These are phyloP conservation scores for Candida nitratophila DNA, from an alignment of 805 yeast species.

Conservation along the genomic window DNA sequence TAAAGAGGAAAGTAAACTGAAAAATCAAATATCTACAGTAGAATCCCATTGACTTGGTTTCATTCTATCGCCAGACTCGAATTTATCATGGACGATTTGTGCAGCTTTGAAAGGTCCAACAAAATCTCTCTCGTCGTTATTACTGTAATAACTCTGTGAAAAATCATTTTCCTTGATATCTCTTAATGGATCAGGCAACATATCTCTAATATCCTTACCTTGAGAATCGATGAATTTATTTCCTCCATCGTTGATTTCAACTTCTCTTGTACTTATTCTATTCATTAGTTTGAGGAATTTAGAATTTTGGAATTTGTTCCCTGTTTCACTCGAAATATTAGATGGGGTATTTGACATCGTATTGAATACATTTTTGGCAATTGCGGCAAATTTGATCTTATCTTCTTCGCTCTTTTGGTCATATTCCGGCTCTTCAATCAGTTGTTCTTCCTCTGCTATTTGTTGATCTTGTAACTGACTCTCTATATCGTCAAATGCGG, in stretches of 20 bases:
- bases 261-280: slow-evolving; percentile 29
- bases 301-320: slow-evolving; percentile 31
- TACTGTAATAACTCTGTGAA: neutral
- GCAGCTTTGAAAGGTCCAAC: slow-evolving; percentile 18
- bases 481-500: slow-evolving; percentile 24
- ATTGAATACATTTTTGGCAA: slow-evolving; percentile 30
- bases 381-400: slow-evolving; percentile 30
- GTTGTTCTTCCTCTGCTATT: slow-evolving; percentile 5
- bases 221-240: slow-evolving; percentile 29
- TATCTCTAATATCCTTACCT: slow-evolving; percentile 31
- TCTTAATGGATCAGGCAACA: slow-evolving; percentile 20
- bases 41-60: slow-evolving; percentile 17
- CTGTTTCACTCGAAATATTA: slow-evolving; percentile 22
- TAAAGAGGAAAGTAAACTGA: too few species aligned
- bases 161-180: slow-evolving; percentile 18
- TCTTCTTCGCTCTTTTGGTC: slow-evolving; percentile 18
- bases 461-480: slow-evolving; percentile 8
- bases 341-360: slow-evolving; percentile 29
- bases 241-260: slow-evolving; percentile 29
- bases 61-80: slow-evolving; percentile 9
- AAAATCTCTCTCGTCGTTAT: neutral
- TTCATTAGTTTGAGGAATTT: slow-evolving; percentile 35
- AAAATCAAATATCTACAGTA: neutral
- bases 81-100: slow-evolving; percentile 11
- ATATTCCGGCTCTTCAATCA: neutral